phyloP scores from a whole-genome alignment of 2,329 filamentous ascomycete genomes.

The Fusarium liriodendri region DNA sequence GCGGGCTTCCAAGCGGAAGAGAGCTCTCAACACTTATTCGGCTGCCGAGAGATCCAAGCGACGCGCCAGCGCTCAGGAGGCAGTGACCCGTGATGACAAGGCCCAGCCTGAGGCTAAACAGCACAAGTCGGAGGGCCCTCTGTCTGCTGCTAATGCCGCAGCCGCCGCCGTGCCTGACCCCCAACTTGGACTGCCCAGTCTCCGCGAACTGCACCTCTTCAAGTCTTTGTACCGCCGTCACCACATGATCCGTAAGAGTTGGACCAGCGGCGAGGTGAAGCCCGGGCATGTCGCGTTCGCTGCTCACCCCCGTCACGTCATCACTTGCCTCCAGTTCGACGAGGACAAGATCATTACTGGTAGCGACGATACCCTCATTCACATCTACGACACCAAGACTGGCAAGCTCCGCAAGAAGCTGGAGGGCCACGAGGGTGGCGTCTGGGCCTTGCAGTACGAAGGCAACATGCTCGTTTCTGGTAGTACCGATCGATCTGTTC shows the following conservation, averaged over 20 bases:
- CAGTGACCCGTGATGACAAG: constrained; percentile 56
- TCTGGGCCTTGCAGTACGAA: constrained; percentile 97
- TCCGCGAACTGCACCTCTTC: constrained; percentile 90
- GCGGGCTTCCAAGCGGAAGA: constrained; percentile 68
- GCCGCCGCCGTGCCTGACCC: constrained; percentile 84
- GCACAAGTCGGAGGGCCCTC: constrained; percentile 81
- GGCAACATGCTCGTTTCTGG: constrained; percentile 95
- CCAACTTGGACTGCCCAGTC: constrained; percentile 78
- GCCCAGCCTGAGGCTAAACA: constrained; percentile 55
- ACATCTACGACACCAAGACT: constrained; percentile 97
- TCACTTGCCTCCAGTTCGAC: constrained; percentile 97
- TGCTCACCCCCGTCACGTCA: constrained; percentile 96
- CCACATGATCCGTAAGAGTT: constrained; percentile 88
- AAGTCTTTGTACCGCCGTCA: constrained; percentile 97
- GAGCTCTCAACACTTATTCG: constrained; percentile 58
- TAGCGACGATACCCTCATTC: constrained; percentile 96
- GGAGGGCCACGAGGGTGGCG: constrained; percentile 94
- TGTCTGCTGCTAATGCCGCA: constrained; percentile 88
- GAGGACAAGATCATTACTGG: constrained; percentile 98
- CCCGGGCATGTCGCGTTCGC: constrained; percentile 94
- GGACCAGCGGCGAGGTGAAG: constrained; percentile 88
- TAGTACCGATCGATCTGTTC: constrained; percentile 95
- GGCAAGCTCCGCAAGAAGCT: constrained; percentile 85
- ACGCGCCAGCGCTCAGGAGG: constrained; percentile 61
- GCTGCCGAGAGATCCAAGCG: constrained; percentile 65